phyloP scores from a whole-genome alignment of 352 stramenopile genomes.

The Thalassiosira livingstoniorum region DNA sequence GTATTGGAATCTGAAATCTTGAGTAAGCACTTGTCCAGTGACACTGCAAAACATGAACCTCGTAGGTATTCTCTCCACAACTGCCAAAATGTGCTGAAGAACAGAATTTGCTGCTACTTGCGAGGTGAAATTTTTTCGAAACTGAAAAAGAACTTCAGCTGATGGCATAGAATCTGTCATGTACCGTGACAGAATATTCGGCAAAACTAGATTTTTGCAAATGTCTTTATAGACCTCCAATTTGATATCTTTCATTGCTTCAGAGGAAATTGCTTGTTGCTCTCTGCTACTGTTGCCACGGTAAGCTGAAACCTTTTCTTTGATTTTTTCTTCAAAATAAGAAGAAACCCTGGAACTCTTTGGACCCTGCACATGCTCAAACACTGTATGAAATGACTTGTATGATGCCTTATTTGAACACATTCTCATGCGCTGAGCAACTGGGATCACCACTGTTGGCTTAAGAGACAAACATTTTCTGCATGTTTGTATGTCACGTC shows the following conservation, averaged over 20 bases:
- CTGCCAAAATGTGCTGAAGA: constrained; percentile 82
- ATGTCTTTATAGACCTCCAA: constrained; percentile 72
- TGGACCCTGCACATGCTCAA: constrained; percentile 50
- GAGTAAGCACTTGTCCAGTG: constrained; percentile 73
- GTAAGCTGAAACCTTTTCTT: constrained; percentile 1
- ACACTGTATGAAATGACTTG: constrained; percentile 53
- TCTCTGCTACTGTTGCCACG: background rate
- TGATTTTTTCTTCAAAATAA: constrained; percentile 70
- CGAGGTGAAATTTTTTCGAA: constrained; percentile 75
- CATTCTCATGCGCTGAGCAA: constrained; percentile 86
- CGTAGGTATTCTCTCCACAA: constrained; percentile 79
- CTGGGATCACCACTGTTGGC: constrained; percentile 77
- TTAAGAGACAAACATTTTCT: constrained; percentile 71
- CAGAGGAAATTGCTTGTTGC: constrained; percentile 12
- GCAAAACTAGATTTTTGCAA: constrained; percentile 65
- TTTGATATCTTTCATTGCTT: constrained; percentile 47
- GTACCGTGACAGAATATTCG: constrained; percentile 71
- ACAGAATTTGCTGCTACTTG: constrained; percentile 82
- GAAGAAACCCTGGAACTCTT: constrained; percentile 34
- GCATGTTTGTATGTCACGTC: constrained; percentile 66
- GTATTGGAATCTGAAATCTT: constrained; percentile 84
- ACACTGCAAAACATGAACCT: constrained; percentile 76
- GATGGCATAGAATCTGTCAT: constrained; percentile 62
- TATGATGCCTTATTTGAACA: constrained; percentile 56
- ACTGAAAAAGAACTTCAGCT: constrained; percentile 76